Percentiles rank a stretch among this genome's conserved stretches.
Evolutionary conservation across 805 yeast species (phyloP).

Genomic region (Ogataea philodendri): DNA sequence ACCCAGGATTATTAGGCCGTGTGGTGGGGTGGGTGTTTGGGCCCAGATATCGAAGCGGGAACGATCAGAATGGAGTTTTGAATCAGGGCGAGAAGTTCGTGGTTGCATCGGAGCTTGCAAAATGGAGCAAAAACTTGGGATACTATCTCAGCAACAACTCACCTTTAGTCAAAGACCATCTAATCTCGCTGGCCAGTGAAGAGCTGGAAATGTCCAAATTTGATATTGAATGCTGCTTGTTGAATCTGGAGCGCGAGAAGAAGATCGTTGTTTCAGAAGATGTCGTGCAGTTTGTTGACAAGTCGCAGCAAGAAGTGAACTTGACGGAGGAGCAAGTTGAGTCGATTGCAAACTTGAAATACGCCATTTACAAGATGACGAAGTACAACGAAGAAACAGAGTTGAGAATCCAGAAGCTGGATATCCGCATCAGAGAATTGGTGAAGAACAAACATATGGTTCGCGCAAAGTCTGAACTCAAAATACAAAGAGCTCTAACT

Average conservation of each 20-base stretch:
- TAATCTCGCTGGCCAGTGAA: conserved; percentile 8
- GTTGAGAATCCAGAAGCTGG: conserved; percentile 13
- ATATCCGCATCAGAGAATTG: conserved; percentile 12
- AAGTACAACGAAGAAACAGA: conserved; percentile 19
- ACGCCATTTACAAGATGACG: conserved; percentile 24
- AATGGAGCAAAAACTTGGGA: conserved; percentile 13
- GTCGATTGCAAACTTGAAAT: conserved; percentile 30
- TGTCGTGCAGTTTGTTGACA: background rate
- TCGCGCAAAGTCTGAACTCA: conserved; percentile 27
- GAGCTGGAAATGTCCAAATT: conserved; percentile 11
- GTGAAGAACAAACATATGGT: conserved; percentile 19
- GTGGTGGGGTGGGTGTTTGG: conserved; percentile 11
- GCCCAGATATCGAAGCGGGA: conserved; percentile 9
- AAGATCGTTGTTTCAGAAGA: conserved; percentile 5
- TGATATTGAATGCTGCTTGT: conserved; percentile 26
- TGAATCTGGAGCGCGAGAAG: conserved; percentile 23
- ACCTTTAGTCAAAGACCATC: conserved; percentile 19
- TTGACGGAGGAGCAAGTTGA: conserved; percentile 18
- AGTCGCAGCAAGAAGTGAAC: conserved; percentile 8
- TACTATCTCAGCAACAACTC: conserved; percentile 3
- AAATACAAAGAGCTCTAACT: conserved; percentile 23
- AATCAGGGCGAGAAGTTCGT: conserved; percentile 22
- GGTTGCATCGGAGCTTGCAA: conserved; percentile 16
- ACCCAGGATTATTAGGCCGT: conserved; percentile 16
- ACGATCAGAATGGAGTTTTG: conserved; percentile 20